Evolutionary conservation across 495 filamentous ascomycete species (phyloP), one percentile per base, ranked within the genome.

Genomic region (Bathelium albidoporum): DNA sequence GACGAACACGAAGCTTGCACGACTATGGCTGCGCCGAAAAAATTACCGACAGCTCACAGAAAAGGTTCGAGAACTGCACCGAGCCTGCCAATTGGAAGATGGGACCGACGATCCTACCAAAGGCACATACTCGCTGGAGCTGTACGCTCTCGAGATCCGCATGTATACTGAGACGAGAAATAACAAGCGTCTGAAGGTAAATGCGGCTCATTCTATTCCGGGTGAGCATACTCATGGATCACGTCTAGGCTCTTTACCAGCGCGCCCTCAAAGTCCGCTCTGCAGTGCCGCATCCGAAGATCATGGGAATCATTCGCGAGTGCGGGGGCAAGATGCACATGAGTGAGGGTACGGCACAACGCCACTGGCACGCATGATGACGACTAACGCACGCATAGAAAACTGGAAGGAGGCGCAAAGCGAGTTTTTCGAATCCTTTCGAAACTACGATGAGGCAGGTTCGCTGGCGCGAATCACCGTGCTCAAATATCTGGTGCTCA

Each of bases 251-350:
- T 1, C 81, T 98, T 2, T 98, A 97, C 74, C 86, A 96, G 70
- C 85, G 88, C 59, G 92, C 94, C 4, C 82, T 97, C 16, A 87
- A 87, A 59, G 93, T 98, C 24, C 85, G 89, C 59, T 97, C 94
- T 52, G 94, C 95, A 0, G 95, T 98, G 9, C 92, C 94, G 12
- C 94, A 98, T 75, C 94, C 94, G 59, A 96, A 95, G 78, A 95
- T 98, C 70, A 97, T 97, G 90, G 94, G 94, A 34, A 90, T 97
- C 72, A 97, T 98, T 71, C 88, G 95, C 59, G 94, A 98, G 75
- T 97, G 94, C 74, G 95, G 94, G 67, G 94, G 94, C 64, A 98
- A 98, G 79, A 98, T 98, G 94, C 92, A 98, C 75, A 97, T 98
- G 95, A 95, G 90, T 71, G 94, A 98, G 79, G 80, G 78, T 77